phyloP scores from a whole-genome alignment of 768 basidiomycete genomes.

The Mycena galopus region DNA sequence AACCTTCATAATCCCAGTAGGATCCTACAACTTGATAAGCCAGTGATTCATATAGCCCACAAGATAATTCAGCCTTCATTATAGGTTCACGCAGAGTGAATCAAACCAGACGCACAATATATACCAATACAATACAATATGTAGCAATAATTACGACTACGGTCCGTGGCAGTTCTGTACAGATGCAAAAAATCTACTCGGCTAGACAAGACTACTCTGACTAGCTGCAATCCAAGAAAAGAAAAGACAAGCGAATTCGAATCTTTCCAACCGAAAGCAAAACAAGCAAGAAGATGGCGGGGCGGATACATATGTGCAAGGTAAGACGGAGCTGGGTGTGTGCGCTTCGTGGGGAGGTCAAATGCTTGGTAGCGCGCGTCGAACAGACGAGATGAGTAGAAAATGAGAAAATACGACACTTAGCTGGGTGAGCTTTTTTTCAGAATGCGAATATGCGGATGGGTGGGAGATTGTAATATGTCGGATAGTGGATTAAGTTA shows the following conservation, averaged over 20 bases:
- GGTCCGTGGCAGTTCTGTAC: background rate
- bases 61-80: no score
- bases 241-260: no score
- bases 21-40: no score
- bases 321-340: background rate
- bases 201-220: background rate
- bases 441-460: background rate
- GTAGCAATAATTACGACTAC: background rate
- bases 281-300: background rate
- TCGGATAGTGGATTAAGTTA: slow-evolving; percentile 9
- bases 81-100: background rate
- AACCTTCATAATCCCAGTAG: no score
- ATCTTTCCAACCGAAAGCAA: background rate
- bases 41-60: no score
- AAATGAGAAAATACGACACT: slow-evolving; percentile 10
- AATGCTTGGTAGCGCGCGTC: background rate
- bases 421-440: slow-evolving; percentile 1
- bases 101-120: background rate
- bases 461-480: background rate
- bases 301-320: background rate
- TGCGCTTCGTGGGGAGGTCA: background rate
- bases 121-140: slow-evolving; percentile 4
- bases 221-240: background rate
- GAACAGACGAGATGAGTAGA: slow-evolving; percentile 18
- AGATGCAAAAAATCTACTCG: background rate